These are phyloP conservation scores for Mucor indicus DNA, from an alignment of 371 early-diverging fungal species.

Conservation along the genomic window DNA sequence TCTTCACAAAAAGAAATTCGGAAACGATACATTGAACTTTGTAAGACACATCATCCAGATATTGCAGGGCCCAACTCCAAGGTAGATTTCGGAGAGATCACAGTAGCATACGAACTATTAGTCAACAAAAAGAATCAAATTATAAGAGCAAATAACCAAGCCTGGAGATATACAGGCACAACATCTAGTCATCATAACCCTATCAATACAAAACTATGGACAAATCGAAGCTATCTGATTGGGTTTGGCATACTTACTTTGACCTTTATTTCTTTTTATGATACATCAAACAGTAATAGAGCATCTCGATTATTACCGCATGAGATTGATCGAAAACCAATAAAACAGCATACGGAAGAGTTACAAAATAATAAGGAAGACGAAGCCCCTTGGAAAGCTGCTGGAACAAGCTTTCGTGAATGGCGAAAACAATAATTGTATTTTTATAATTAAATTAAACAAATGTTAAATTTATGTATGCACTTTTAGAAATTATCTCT, in stretches of 20 bases:
- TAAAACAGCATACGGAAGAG: no score
- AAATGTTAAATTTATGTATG: no score
- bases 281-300: background rate
- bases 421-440: constrained; percentile 14
- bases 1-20: constrained; percentile 28
- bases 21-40: constrained; percentile 27
- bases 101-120: constrained; percentile 24
- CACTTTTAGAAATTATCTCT: no score
- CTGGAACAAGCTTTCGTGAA: constrained; percentile 16
- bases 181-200: background rate
- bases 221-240: constrained; percentile 10
- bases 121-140: constrained; percentile 17
- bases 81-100: constrained; percentile 24
- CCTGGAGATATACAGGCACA: background rate
- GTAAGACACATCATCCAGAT: constrained; percentile 32
- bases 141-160: background rate
- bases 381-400: constrained; percentile 15
- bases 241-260: constrained; percentile 11
- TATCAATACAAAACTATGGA: constrained; percentile 19
- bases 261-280: constrained; percentile 3
- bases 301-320: constrained; percentile 1
- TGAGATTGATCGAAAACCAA: constrained; percentile 7
- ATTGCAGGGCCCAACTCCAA: constrained; percentile 5
- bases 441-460: no score
- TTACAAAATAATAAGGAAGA: background rate